Evolutionary conservation across 2,329 filamentous ascomycete genomes (phyloP), one percentile per base, ranked within the genome.

Genomic region (Pseudogymnoascus sp.): DNA sequence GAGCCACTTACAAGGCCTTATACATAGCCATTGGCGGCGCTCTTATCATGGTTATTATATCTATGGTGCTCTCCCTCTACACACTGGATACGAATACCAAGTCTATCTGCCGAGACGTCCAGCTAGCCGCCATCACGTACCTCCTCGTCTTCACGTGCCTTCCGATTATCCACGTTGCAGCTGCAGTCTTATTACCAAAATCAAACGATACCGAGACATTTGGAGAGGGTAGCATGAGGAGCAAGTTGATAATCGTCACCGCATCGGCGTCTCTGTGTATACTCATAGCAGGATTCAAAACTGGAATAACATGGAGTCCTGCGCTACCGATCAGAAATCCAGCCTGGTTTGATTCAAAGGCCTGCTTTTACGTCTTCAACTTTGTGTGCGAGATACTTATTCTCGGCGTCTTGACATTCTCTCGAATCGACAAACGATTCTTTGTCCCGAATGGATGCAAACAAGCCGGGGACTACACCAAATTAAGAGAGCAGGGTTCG

Each of bases 281-380:
- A 9, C 75, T 91, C 6, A 89, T 89, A 30, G 88, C 90, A 2
- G 77, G 77, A 16, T 92, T 90, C 75, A 84, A 90, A 36, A 79
- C 83, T 36, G 88, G 80, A 16, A 82, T 82, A 1, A 76, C 71
- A 28, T 91, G 81, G 73, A 77, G 78, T n/a, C 30, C 60, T 62
- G 69, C 77, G 1, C 81, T 79, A 35, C 82, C 78, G 2, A 69
- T 70, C 62, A 76, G 52, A 11, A 52, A 83, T 62, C 84, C 88
- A 1, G 85, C 85, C 3, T 88, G 86, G 81, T 93, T 86, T 72
- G 82, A 90, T 69, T 77, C 77, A 70, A 88, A 87, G 71, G 82
- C 84, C 1, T 84, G 82, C 68, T 94, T 90, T 77, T 95, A 92
- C 76, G 76, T 85, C 70, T 90, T 93, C 77, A 89, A 90, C 76